phyloP scores from a whole-genome alignment of 257 asterid species.

The Cruciata laevipes region DNA sequence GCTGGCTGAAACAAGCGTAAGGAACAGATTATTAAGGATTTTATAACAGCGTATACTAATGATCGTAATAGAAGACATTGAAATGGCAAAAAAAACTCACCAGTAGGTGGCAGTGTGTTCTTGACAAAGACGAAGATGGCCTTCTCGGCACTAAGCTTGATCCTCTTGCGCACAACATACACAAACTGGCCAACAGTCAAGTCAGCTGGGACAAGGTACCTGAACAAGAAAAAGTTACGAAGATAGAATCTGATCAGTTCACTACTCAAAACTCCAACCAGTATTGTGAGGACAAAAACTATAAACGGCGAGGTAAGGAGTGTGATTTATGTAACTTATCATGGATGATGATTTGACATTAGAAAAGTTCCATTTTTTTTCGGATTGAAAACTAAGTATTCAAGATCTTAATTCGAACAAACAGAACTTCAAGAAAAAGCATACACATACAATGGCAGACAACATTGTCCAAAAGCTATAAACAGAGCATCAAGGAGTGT shows the following conservation, averaged over 20 bases:
- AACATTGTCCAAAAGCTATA: too few species aligned
- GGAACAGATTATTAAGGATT: neutral
- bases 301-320: too few species aligned
- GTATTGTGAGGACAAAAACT: too few species aligned
- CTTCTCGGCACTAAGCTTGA: constrained; percentile 62
- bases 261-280: too few species aligned
- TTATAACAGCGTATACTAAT: neutral
- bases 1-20: constrained; percentile 30
- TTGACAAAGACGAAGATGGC: constrained; percentile 64
- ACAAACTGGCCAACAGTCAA: constrained; percentile 75
- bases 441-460: too few species aligned
- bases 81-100: constrained; percentile 28
- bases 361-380: too few species aligned
- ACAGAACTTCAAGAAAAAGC: too few species aligned
- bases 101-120: constrained; percentile 56
- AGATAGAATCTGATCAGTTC: neutral
- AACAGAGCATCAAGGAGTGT: neutral
- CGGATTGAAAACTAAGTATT: too few species aligned
- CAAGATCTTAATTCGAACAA: too few species aligned
- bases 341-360: too few species aligned
- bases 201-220: constrained; percentile 75
- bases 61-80: neutral
- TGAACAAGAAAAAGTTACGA: constrained; percentile 15
- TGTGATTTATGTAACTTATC: too few species aligned
- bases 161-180: constrained; percentile 64